Evolutionary conservation across 306 rosid species (phyloP).

Genomic region (Gleditsia sinensis): DNA sequence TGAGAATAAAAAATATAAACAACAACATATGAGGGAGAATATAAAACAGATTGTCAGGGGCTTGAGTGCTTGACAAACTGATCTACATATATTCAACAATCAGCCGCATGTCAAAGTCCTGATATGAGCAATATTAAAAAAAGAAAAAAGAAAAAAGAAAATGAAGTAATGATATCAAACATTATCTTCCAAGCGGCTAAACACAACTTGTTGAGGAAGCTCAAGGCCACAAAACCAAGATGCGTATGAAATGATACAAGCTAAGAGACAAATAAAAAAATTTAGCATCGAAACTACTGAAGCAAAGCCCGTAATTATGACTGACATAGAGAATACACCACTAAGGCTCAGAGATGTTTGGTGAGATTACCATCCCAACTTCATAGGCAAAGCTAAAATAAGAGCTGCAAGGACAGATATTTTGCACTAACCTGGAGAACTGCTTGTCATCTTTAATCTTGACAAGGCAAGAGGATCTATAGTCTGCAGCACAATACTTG

Average conservation of each 20-base stretch:
- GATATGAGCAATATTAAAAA: slow-evolving; percentile 15
- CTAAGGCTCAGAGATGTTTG: not conserved
- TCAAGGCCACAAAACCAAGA: not conserved
- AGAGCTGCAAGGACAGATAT: slow-evolving; percentile 19
- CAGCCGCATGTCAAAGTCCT: not conserved
- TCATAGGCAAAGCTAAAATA: not conserved
- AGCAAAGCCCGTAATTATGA: slow-evolving; percentile 40
- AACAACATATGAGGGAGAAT: not conserved
- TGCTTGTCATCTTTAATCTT: slow-evolving; percentile 80
- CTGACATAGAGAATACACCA: not conserved
- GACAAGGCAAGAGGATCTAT: slow-evolving; percentile 91
- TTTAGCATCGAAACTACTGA: not conserved
- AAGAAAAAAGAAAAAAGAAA: no score
- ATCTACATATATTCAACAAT: not conserved
- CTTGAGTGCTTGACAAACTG: slow-evolving; percentile 16
- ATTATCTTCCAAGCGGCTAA: not conserved
- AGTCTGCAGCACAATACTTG: slow-evolving; percentile 88
- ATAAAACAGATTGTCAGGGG: slow-evolving; percentile 19
- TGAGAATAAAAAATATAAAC: not conserved
- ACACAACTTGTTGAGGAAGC: slow-evolving; percentile 32
- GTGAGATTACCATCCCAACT: not conserved
- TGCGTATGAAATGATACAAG: not conserved
- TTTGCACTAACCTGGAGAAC: slow-evolving; percentile 64
- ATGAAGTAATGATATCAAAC: not conserved
- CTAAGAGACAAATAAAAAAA: slow-evolving; percentile 4